Percentiles rank a stretch among this genome's conserved stretches.
phyloP scores from a whole-genome alignment of 257 asterid genomes.

The Euphrasia confusa region DNA sequence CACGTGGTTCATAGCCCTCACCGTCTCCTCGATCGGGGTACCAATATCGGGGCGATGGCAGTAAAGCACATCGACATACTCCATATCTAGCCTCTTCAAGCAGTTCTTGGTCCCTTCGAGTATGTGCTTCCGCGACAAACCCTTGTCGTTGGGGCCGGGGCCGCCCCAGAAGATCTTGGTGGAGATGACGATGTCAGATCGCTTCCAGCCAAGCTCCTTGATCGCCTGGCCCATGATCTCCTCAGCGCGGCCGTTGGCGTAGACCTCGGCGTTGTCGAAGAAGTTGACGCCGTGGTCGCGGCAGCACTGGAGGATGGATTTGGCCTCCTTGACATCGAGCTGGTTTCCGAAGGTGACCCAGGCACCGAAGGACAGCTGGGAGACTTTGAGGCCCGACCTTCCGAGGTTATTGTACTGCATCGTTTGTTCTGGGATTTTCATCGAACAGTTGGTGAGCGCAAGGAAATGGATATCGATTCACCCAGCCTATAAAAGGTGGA shows the following conservation, averaged over 20 bases:
- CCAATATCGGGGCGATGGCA: constrained; percentile 80
- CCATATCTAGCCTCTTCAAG: constrained; percentile 84
- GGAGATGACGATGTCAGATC: constrained; percentile 79
- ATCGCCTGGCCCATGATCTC: constrained; percentile 99
- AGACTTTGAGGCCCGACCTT: constrained; percentile 86
- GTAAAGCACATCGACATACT: constrained; percentile 70
- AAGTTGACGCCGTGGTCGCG: constrained; percentile 90
- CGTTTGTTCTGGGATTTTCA: constrained; percentile 43
- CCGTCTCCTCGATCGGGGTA: constrained; percentile 94
- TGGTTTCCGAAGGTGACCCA: constrained; percentile 99
- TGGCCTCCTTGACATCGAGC: constrained; percentile 92
- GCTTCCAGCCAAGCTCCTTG: constrained; percentile 92
- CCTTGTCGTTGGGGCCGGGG: constrained; percentile 92
- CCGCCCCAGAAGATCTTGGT: constrained; percentile 99
- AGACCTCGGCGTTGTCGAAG: constrained; percentile 97
- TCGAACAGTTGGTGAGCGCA: constrained; percentile 28
- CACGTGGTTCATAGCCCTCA: constrained; percentile 91
- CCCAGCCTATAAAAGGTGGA: too few species aligned
- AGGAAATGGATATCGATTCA: not conserved
- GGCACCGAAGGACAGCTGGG: constrained; percentile 90
- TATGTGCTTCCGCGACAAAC: constrained; percentile 83
- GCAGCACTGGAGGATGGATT: constrained; percentile 84
- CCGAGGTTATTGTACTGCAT: constrained; percentile 96
- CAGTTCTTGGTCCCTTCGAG: constrained; percentile 77
- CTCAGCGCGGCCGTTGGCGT: constrained; percentile 95